Evolutionary conservation across 495 filamentous ascomycete species (phyloP), one percentile per base, ranked within the genome.

Genomic region (Platismatia glauca): DNA sequence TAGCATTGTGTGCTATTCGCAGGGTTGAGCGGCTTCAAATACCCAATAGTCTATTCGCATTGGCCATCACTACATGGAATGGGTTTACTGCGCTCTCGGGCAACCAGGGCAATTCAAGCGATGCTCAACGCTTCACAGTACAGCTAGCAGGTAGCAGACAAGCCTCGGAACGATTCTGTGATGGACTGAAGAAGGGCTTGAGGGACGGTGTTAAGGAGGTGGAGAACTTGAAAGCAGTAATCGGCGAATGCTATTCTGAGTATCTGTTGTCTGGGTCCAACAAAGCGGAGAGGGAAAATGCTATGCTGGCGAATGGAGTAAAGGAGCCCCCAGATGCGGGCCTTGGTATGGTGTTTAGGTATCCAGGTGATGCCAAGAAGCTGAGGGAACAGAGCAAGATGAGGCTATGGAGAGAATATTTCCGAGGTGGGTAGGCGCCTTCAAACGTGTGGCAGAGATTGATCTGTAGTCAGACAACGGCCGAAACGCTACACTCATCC

Each of bases 31-130:
- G 94, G 59, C 78, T 97, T 16, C 89, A 95, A 66, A 96, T 89
- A 64, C 87, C 91, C 64, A 93, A 84, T 68, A 88, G 91, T 68
- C 86, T 96, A 75, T 97, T 97, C 73, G 87, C 95, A 11, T 82
- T 98, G 43, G 86, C 90, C 7, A 88, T 98, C 69, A 97, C 92
- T 1, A 97, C 94, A 7, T 97, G 93, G 92, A 97, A 96, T 70
- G 93, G 91, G 5, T 79, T 84, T 18, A 72, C 73, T 48, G 70
- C 79, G 18, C 63, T 78, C 34, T 71, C 67, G 34, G 69, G 72
- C 46, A 77, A 79, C 71, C 78, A 85, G 64, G 75, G 82, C 56
- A 81, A 78, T 61, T 75, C 74, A 52, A 82, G 80, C 58, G 77
- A 74, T 67, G 88, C 86, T 63, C 93, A 93, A 71, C 86, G 89